phyloP scores from a whole-genome alignment of 352 stramenopile species.

The Pythium brachiatum region DNA sequence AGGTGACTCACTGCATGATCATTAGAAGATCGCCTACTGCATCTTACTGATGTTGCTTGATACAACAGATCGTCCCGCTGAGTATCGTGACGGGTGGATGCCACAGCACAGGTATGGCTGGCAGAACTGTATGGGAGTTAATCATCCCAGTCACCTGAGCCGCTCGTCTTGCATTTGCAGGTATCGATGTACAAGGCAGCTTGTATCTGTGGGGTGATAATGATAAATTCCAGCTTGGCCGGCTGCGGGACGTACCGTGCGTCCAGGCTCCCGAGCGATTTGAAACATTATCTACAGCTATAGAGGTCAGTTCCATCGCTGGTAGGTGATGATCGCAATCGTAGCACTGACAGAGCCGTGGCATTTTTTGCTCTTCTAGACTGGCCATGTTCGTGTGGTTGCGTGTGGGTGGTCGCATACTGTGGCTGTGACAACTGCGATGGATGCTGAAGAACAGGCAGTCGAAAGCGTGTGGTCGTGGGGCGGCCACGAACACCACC shows the following conservation, averaged over 20 bases:
- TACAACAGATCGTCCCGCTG: constrained; percentile 28
- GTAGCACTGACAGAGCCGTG: no score
- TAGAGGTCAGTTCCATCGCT: no score
- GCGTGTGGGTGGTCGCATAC: constrained; percentile 78
- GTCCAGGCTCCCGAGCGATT: constrained; percentile 1
- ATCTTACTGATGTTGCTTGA: neutral
- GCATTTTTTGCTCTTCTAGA: no score
- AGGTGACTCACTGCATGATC: constrained; percentile 5
- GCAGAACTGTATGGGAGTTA: neutral
- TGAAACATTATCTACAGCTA: neutral
- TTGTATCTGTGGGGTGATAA: constrained; percentile 76
- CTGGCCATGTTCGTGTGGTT: constrained; percentile 20
- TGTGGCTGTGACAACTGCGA: constrained; percentile 27
- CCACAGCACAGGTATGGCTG: constrained; percentile 58
- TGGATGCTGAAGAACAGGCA: constrained; percentile 3
- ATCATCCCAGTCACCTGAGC: no score
- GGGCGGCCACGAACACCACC: constrained; percentile 48
- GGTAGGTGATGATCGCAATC: no score
- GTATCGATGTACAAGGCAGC: constrained; percentile 15
- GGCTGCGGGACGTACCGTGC: neutral
- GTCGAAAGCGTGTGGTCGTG: constrained; percentile 40
- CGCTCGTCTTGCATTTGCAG: no score
- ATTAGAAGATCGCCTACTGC: no score
- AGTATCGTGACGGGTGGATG: constrained; percentile 60
- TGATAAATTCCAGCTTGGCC: constrained; percentile 44